These are phyloP conservation scores for Bassia scoparia DNA, from an alignment of 148 eudicot genomes.

Conservation along the genomic window DNA sequence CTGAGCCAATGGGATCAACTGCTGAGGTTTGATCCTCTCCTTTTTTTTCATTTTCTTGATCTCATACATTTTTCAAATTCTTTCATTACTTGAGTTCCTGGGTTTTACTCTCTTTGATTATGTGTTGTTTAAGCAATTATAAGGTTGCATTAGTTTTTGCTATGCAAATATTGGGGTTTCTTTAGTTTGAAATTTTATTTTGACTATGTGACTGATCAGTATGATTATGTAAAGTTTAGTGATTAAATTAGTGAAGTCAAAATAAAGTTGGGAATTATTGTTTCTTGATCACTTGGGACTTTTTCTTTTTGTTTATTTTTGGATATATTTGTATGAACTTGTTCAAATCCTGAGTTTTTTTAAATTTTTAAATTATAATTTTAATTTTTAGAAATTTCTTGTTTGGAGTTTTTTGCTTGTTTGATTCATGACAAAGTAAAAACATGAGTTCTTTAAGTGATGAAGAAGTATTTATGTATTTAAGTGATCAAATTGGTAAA, in stretches of 20 bases:
- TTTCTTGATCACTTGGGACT: too few species aligned
- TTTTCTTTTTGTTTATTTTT: too few species aligned
- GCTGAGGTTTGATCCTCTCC: conserved; percentile 54
- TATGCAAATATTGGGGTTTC: too few species aligned
- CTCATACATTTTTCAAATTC: neutral
- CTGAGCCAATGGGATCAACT: conserved; percentile 76
- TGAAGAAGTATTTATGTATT: neutral
- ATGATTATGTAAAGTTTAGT: neutral
- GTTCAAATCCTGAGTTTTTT: too few species aligned
- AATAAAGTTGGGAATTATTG: neutral
- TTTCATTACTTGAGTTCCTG: neutral
- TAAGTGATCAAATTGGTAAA: neutral
- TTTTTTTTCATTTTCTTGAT: neutral
- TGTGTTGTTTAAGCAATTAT: too few species aligned
- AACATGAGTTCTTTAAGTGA: neutral
- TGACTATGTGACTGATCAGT: neutral
- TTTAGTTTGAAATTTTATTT: too few species aligned
- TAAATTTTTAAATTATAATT: neutral
- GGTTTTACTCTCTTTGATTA: neutral
- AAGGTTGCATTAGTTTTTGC: neutral
- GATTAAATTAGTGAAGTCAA: neutral
- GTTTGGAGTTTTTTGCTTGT: neutral
- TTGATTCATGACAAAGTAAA: neutral
- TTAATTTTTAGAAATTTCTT: neutral
- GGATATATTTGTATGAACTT: too few species aligned